Conservation (phyloP, 345 rosid species). For the Euphorbia tirucalli region DNA sequence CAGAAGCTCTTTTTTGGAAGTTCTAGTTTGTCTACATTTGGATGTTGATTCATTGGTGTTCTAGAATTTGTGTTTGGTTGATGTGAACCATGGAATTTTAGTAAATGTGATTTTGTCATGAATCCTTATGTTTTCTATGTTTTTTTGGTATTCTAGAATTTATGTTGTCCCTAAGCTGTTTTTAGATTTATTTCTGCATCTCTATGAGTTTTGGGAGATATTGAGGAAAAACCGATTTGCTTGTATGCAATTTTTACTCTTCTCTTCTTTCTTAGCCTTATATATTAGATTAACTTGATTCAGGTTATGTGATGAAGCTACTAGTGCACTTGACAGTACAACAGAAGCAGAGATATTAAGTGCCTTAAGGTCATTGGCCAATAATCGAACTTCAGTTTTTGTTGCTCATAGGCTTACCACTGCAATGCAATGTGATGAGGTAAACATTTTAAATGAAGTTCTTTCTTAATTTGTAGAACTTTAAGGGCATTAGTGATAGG, state of each 20-base stretch:
- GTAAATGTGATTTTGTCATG: no score
- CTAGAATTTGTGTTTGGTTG: no score
- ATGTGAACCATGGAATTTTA: no score
- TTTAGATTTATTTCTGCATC: no score
- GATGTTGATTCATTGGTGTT: not conserved
- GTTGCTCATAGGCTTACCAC: conserved; percentile 98
- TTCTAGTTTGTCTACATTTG: not conserved
- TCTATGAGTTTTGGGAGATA: no score
- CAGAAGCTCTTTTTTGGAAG: not conserved
- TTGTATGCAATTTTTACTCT: not conserved
- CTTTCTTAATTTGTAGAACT: conserved; percentile 1
- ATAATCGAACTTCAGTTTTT: conserved; percentile 82
- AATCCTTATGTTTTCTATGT: no score
- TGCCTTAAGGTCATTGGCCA: conserved; percentile 84
- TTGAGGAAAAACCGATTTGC: not conserved
- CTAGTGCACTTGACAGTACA: conserved; percentile 98
- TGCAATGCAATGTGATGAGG: conserved; percentile 99
- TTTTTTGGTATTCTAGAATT: not conserved
- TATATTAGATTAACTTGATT: conserved; percentile 9
- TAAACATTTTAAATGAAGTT: conserved; percentile 19
- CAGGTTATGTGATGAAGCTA: conserved; percentile 99
- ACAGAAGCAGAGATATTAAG: conserved; percentile 92
- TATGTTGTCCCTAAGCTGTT: not conserved
- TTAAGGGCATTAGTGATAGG: not conserved
- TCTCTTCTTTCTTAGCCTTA: not conserved